Conservation (phyloP, 371 early-diverging fungal species). For the Blastocladiella emersonii region DNA sequence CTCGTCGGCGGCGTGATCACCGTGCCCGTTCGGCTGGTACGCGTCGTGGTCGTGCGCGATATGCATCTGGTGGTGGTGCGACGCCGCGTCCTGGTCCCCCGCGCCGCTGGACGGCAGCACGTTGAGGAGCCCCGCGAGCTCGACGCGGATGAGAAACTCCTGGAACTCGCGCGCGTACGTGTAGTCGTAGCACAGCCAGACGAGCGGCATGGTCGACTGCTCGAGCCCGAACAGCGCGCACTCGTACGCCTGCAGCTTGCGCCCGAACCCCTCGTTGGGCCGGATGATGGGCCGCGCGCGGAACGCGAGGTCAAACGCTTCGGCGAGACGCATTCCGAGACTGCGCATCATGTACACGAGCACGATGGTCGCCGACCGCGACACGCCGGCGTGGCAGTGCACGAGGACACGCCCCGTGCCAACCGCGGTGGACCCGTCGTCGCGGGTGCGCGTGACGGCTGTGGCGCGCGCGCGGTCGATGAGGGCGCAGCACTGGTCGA, state of each 20-base stretch:
- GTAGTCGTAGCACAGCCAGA: constrained; percentile 1
- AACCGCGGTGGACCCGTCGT: not conserved
- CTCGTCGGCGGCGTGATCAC: no score
- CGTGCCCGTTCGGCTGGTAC: no score
- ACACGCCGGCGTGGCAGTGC: constrained; percentile 32
- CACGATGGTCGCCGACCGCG: constrained; percentile 24
- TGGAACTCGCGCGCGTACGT: not conserved
- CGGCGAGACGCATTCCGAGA: constrained; percentile 16
- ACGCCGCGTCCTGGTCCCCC: no score
- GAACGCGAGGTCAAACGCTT: constrained; percentile 21
- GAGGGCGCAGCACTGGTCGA: constrained; percentile 16
- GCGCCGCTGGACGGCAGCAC: no score
- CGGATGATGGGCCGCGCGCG: constrained; percentile 25
- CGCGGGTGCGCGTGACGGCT: not conserved
- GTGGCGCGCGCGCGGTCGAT: constrained; percentile 14
- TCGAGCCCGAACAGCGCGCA: not conserved
- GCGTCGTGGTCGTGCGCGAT: no score
- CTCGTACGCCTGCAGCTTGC: constrained; percentile 3
- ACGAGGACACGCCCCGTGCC: constrained; percentile 9
- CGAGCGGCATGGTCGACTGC: not conserved
- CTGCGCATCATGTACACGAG: constrained; percentile 25
- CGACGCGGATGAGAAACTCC: not conserved
- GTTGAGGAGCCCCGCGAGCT: not conserved
- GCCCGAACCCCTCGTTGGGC: constrained; percentile 25
- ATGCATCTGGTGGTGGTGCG: no score